Conservation (phyloP, 83 land plant species). For the Isoetes engelmannii region DNA sequence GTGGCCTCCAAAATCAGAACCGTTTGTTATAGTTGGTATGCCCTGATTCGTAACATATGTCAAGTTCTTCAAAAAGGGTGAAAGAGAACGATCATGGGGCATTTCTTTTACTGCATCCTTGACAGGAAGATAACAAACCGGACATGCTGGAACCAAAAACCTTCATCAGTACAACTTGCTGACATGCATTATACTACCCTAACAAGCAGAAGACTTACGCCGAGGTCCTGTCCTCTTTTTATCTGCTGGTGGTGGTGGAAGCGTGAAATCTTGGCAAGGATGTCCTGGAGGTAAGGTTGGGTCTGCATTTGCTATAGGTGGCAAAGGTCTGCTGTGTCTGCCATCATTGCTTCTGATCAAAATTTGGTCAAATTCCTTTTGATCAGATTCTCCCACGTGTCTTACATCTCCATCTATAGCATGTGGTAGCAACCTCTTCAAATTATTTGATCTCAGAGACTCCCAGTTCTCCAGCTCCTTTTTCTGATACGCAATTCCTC, state of each 20-base stretch:
- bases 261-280: constrained; percentile 58
- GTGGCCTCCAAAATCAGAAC: constrained; percentile 84
- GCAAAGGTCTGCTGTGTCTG: not conserved
- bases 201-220: constrained; percentile 46
- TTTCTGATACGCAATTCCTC: not conserved
- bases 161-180: not conserved
- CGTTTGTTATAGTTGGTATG: constrained; percentile 30
- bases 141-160: constrained; percentile 62
- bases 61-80: constrained; percentile 55
- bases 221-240: constrained; percentile 89
- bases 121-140: constrained; percentile 81
- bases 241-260: constrained; percentile 84
- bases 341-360: too few relatives aligned
- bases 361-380: not conserved
- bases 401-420: too few relatives aligned
- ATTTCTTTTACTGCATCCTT: constrained; percentile 52
- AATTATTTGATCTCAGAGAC: too few relatives aligned
- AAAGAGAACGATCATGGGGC: constrained; percentile 42
- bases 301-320: not conserved
- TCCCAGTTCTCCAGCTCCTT: constrained; percentile 12
- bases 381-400: not conserved
- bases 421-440: too few relatives aligned
- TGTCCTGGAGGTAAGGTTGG: constrained; percentile 45
- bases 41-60: constrained; percentile 44
- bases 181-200: not conserved